phyloP scores from a whole-genome alignment of 176 grass and related monocot genomes.

The Aegilops longissima region DNA sequence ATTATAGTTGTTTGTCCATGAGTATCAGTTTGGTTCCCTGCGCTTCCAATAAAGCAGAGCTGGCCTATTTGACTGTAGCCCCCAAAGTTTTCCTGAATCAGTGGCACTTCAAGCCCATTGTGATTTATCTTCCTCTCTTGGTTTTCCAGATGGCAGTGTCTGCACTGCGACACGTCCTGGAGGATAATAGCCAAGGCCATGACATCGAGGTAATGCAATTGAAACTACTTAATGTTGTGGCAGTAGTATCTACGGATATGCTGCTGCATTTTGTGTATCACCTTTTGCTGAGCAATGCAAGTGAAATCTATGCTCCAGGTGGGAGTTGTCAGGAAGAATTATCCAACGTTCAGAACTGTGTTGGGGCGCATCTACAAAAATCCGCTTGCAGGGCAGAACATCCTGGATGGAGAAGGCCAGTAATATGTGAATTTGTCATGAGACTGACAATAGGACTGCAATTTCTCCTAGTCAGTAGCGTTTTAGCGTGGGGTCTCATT shows the following conservation, averaged over 20 bases:
- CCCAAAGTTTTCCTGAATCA: neutral
- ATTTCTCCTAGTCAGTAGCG: neutral
- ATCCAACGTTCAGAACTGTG: neutral
- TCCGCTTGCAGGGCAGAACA: neutral
- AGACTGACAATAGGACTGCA: neutral
- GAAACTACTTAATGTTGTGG: neutral
- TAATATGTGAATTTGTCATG: neutral
- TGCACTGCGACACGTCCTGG: slow-evolving; percentile 21
- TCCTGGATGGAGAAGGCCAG: neutral
- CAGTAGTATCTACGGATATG: neutral
- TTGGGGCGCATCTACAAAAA: neutral
- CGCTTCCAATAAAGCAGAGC: neutral
- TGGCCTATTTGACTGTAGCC: neutral
- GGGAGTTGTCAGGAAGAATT: slow-evolving; percentile 15
- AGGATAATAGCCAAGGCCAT: neutral
- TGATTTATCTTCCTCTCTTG: neutral
- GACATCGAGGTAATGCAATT: slow-evolving; percentile 24
- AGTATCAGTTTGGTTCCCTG: neutral
- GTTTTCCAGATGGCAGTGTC: slow-evolving; percentile 34
- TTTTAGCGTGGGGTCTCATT: neutral
- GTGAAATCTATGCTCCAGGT: neutral
- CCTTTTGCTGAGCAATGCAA: neutral
- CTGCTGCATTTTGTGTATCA: neutral
- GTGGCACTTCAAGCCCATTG: neutral
- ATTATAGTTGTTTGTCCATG: neutral